These are phyloP conservation scores for Nemania serpens DNA, from an alignment of 2,329 filamentous ascomycete species.

Conservation along the genomic window DNA sequence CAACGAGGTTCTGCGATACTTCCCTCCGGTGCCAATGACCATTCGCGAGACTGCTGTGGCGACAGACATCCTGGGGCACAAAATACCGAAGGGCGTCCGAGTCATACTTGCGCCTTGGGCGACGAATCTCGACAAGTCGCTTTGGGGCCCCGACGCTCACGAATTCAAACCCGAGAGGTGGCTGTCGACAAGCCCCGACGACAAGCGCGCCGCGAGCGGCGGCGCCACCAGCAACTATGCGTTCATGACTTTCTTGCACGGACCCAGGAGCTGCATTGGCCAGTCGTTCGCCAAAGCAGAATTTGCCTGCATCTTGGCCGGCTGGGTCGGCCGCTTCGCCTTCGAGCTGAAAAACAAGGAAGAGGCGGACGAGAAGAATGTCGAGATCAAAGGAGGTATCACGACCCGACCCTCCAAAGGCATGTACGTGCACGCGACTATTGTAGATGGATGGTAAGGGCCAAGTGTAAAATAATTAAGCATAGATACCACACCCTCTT, in stretches of 20 bases:
- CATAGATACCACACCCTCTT: no score
- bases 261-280: conserved; percentile 85
- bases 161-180: conserved; percentile 82
- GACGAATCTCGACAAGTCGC: conserved; percentile 67
- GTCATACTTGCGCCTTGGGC: conserved; percentile 69
- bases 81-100: conserved; percentile 66
- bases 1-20: conserved; percentile 50
- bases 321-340: conserved; percentile 76
- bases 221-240: conserved; percentile 77
- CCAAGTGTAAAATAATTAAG: neutral
- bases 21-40: conserved; percentile 57
- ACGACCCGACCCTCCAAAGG: conserved; percentile 76
- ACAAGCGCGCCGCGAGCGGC: conserved; percentile 61
- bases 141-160: conserved; percentile 78
- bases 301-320: conserved; percentile 81
- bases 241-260: conserved; percentile 83
- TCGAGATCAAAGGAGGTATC: conserved; percentile 70
- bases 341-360: conserved; percentile 61
- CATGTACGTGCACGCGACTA: conserved; percentile 68
- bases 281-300: conserved; percentile 80
- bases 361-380: conserved; percentile 67
- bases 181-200: conserved; percentile 51
- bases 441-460: conserved; percentile 68
- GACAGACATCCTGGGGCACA: conserved; percentile 61
- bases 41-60: conserved; percentile 61